phyloP scores from a whole-genome alignment of 2,329 filamentous ascomycete genomes.

The Fusarium acutatum region DNA sequence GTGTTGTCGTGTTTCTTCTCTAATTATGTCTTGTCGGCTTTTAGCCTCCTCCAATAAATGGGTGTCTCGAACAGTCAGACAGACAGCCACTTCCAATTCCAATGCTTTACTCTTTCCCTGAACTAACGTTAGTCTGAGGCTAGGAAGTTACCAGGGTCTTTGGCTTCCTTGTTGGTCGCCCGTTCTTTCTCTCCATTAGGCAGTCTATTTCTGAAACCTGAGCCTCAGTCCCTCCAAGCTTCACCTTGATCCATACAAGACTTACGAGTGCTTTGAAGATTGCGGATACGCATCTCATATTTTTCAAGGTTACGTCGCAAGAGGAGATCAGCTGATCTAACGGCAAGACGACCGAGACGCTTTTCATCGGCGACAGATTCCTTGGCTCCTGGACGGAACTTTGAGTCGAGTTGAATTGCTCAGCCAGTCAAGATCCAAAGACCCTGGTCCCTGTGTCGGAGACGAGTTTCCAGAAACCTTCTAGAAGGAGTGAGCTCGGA shows the following conservation, averaged over 20 bases:
- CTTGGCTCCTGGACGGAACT: constrained; percentile 35
- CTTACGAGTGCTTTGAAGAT: constrained; percentile 7
- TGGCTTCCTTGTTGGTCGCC: not conserved
- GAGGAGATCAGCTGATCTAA: constrained; percentile 22
- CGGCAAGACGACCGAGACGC: constrained; percentile 4
- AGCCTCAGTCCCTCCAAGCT: not conserved
- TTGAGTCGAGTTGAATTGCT: constrained; percentile 41
- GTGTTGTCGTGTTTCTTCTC: constrained; percentile 8
- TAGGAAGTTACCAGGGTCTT: not conserved
- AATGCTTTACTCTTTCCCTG: not conserved
- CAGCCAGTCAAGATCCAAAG: constrained; percentile 16
- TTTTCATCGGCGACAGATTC: constrained; percentile 18
- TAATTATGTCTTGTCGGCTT: not conserved
- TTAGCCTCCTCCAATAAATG: not conserved
- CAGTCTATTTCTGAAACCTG: constrained; percentile 10
- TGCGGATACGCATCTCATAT: not conserved
- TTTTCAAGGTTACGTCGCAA: constrained; percentile 1
- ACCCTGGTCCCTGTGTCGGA: constrained; percentile 22
- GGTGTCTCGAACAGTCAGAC: not conserved
- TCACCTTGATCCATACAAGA: not conserved
- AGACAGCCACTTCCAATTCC: not conserved
- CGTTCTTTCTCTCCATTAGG: not conserved
- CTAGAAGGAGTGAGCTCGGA: constrained; percentile 40
- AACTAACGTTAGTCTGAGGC: not conserved
- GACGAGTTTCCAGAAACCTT: constrained; percentile 39